Base-by-base conservation (phyloP, 768 basidiomycete species). In the Leccinum uliginosum region DNA sequence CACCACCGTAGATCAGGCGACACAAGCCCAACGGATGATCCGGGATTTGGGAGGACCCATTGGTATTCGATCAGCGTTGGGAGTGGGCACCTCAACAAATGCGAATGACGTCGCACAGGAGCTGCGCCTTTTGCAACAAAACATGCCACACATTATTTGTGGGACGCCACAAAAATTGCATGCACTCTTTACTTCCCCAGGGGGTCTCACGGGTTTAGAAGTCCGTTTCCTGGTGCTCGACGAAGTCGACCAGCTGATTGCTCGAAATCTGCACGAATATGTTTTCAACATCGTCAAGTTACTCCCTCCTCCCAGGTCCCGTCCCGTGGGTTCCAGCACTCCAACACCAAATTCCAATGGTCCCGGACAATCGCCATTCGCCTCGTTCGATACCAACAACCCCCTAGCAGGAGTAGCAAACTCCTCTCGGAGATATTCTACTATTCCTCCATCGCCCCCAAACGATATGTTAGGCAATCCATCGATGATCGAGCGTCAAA, bases 1-100 rank as follows among this genome's bases (percentile, higher is more conserved):
- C 19, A 98, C 97, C 0, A 99, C 96, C 0, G 95, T 98, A 23
- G 97, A 99, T 74, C 97, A 98, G 72, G 95, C 97, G 6, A 96
- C 93, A 2, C 97, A 98, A 73, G 95, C 95, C 26, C 92, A 93
- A 63, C 86, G 91, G 27, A 93, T 94, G 89, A 91, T 92, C 65
- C 86, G 95, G 45, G 95, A 97, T 70, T 77, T 99, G 24, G 97
- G 97, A 26, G 88, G 91, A 1, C 86, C 91, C 10, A 93, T 98
- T 63, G 95, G 96, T 12, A 86, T 99, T 53, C 83, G 91, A 51
- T 93, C 91, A 57, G 91, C 91, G 14, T 80, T 98, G 11, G 92
- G 91, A 21, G 87, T 96, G 4, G 94, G 93, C 50, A 77, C 85
- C 6, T 85, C 89, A 0, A 83, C 83, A 27, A 78, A 78, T 32